Evolutionary conservation across 805 yeast species (phyloP), one percentile per base, ranked within the genome.

Genomic region (Torulaspora microellipsoides): DNA sequence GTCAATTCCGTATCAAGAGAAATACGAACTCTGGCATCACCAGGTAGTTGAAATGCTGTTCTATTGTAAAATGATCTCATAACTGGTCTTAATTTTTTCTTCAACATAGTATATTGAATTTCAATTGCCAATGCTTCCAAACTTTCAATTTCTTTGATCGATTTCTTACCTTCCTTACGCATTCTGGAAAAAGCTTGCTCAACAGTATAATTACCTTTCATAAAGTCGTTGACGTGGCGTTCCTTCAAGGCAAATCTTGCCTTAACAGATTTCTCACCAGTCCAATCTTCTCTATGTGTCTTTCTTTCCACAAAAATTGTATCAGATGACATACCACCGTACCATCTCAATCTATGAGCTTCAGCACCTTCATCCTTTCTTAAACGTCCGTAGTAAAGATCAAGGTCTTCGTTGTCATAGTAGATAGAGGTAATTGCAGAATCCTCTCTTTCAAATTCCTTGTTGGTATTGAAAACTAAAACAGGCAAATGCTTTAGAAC

Each of bases 201-300:
- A 9, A 90, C 95, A 15, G 97, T 86, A 62, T 77, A 89, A 39
- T 78, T 79, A 54, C 99, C 99, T 29, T 70, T 68, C 69, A 91
- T 65, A 64, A 88, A 93, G 39, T 80, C 79, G 62, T 93, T 93
- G 39, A 91, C 89, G 60, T 88, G 77, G 64, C 84, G 87, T 65
- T 93, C 99, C 65, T 90, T 93, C 53, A 93, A 69, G 15, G 91
- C 82, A 68, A 93, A 93, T 65, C 99, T 78, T 4, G 98, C 98
- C 69, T 93, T 93, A 52, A 93, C 99, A n/a, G 96, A 87, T 68
- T 91, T 91, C 66, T 93, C 99, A 56, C 99, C 99, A 2, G 99
- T 93, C 99, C 99, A 91, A 71, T 93, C 99, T 67, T 93, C 99
- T 67, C 99, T 79, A 64, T 93, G 99, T 5, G 99, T 93, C 67